These are phyloP conservation scores for Alternaria sp. DNA, from an alignment of 2,329 filamentous ascomycete species.

Conservation along the genomic window DNA sequence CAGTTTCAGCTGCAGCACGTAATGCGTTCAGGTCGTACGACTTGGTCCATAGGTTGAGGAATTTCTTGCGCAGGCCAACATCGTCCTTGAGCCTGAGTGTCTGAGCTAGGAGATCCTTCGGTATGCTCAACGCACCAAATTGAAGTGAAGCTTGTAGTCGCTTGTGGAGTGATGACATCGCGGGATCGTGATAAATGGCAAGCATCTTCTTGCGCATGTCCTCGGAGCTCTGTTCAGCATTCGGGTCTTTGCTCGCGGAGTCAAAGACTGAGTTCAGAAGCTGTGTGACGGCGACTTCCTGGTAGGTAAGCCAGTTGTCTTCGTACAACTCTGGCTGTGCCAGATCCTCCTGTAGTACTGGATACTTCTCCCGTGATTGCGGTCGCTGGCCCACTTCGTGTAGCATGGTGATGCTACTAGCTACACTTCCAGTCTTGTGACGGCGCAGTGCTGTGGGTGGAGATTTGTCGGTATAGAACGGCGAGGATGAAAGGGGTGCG, in stretches of 20 bases:
- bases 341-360: constrained; percentile 64
- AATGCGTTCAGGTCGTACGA: constrained; percentile 64
- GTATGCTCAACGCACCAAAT: constrained; percentile 65
- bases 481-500: constrained; percentile 45
- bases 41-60: constrained; percentile 65
- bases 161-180: constrained; percentile 62
- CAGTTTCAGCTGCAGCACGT: constrained; percentile 64
- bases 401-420: constrained; percentile 46
- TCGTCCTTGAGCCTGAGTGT: constrained; percentile 62
- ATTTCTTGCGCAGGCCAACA: constrained; percentile 65
- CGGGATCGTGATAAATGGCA: constrained; percentile 61
- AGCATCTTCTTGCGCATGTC: constrained; percentile 61
- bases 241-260: constrained; percentile 39
- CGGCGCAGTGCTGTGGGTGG: constrained; percentile 48
- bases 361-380: constrained; percentile 55
- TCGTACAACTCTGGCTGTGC: constrained; percentile 67
- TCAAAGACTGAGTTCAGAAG: constrained; percentile 66
- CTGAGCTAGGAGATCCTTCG: constrained; percentile 60
- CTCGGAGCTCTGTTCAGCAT: constrained; percentile 41
- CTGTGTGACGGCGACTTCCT: constrained; percentile 68
- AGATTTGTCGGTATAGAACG: constrained; percentile 49
- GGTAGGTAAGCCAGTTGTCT: constrained; percentile 68
- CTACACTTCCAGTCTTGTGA: constrained; percentile 34
- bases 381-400: constrained; percentile 45
- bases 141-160: constrained; percentile 66